Evolutionary conservation across 179 eudicot species (phyloP).

Genomic region (Silene noctiflora): DNA sequence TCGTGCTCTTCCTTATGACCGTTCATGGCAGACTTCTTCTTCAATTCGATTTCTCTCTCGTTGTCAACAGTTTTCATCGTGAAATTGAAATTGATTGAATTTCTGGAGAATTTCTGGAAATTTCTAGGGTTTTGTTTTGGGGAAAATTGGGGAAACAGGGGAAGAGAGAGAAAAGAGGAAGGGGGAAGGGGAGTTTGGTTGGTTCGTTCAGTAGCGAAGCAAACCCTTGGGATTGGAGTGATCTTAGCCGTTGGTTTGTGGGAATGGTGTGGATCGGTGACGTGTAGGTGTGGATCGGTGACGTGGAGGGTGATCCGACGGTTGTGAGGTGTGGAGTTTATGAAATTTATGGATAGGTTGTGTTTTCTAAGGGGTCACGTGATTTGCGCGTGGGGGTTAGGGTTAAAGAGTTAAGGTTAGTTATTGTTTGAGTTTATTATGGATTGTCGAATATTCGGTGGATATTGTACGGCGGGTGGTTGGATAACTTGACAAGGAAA

Average conservation of each 20-base stretch:
- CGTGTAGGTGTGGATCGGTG: slow-evolving; percentile 40
- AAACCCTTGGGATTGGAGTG: slow-evolving; percentile 21
- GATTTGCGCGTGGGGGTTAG: slow-evolving; percentile 22
- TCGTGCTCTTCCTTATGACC: slow-evolving; percentile 26
- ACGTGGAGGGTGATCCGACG: slow-evolving; percentile 52
- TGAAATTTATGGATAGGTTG: slow-evolving; percentile 8
- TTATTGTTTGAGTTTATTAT: not conserved
- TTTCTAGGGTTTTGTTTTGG: slow-evolving; percentile 10
- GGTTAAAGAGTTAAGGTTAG: slow-evolving; percentile 3
- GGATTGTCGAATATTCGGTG: not conserved
- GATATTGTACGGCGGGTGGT: not conserved
- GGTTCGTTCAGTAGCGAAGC: slow-evolving; percentile 40
- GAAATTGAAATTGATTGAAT: not conserved
- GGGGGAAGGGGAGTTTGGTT: slow-evolving; percentile 32
- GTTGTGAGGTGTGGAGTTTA: slow-evolving; percentile 4
- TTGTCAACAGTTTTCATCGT: slow-evolving; percentile 34
- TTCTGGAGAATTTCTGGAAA: not conserved
- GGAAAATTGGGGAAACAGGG: slow-evolving; percentile 20
- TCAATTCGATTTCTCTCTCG: slow-evolving; percentile 28
- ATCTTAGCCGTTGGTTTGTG: slow-evolving; percentile 51
- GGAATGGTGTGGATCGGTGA: not conserved
- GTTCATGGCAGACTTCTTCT: not conserved
- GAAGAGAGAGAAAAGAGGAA: slow-evolving; percentile 15
- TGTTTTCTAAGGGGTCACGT: slow-evolving; percentile 26
- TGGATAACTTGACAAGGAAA: not conserved